These are phyloP conservation scores for Pichia sp. DNA, from an alignment of 1,139 yeast genomes.

Conservation along the genomic window DNA sequence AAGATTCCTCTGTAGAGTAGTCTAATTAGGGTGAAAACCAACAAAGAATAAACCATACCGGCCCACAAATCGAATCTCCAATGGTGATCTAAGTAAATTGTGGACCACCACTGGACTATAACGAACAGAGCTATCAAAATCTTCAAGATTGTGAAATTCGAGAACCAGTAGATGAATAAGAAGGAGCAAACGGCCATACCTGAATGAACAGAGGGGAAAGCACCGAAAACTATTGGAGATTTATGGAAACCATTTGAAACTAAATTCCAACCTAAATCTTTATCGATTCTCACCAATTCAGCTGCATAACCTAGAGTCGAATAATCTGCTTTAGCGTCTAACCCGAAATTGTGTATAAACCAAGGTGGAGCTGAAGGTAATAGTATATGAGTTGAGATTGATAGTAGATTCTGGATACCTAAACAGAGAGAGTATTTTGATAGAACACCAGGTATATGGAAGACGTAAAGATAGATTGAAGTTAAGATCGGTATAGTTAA, in stretches of 20 bases:
- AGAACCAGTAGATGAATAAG: slow-evolving; percentile 34
- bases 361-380: slow-evolving; percentile 70
- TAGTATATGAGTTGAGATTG: slow-evolving; percentile 51
- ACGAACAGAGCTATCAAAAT: slow-evolving; percentile 34
- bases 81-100: slow-evolving; percentile 67
- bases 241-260: slow-evolving; percentile 57
- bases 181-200: slow-evolving; percentile 37
- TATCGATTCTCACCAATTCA: slow-evolving; percentile 57
- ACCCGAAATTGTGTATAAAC: slow-evolving; percentile 56
- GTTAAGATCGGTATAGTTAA: slow-evolving; percentile 55
- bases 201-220: slow-evolving; percentile 59
- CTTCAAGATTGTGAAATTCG: slow-evolving; percentile 13
- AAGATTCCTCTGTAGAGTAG: too few species aligned
- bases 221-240: slow-evolving; percentile 66
- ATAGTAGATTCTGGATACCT: slow-evolving; percentile 53
- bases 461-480: slow-evolving; percentile 56
- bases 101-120: slow-evolving; percentile 64
- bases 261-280: slow-evolving; percentile 54
- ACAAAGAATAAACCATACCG: slow-evolving; percentile 45
- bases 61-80: slow-evolving; percentile 54
- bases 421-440: slow-evolving; percentile 45
- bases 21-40: slow-evolving; percentile 9
- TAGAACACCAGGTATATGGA: slow-evolving; percentile 55
- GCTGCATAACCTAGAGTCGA: slow-evolving; percentile 65
- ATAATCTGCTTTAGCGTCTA: slow-evolving; percentile 45